These are phyloP conservation scores for Forsythia suspensa DNA, from an alignment of 257 asterid species.

Conservation along the genomic window DNA sequence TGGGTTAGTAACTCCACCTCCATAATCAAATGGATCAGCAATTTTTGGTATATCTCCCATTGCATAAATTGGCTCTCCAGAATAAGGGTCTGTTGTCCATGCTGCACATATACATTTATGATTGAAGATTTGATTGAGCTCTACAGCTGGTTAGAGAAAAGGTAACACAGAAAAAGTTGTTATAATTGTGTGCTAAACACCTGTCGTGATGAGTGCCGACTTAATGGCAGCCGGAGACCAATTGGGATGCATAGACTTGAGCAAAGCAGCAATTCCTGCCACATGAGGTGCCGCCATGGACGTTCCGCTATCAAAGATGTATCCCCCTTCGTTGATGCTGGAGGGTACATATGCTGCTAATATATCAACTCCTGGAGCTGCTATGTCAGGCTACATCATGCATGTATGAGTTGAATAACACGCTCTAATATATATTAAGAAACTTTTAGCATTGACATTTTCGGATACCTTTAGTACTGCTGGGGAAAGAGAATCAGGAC, in stretches of 20 bases:
- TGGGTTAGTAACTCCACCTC: constrained; percentile 34
- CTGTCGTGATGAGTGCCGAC: constrained; percentile 40
- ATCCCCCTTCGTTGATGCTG: not conserved
- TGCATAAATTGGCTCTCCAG: constrained; percentile 28
- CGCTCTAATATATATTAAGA: not conserved
- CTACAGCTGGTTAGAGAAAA: too few relatives aligned
- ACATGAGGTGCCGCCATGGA: constrained; percentile 47
- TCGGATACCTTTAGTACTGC: constrained; percentile 36
- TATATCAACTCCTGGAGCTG: constrained; percentile 49
- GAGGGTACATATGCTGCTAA: constrained; percentile 27
- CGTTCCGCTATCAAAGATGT: constrained; percentile 19
- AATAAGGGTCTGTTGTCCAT: constrained; percentile 34
- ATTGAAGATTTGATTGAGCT: not conserved
- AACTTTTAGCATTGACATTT: not conserved
- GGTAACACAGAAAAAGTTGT: too few relatives aligned
- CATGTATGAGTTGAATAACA: not conserved
- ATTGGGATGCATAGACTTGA: constrained; percentile 34
- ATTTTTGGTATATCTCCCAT: constrained; percentile 14
- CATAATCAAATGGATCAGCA: constrained; percentile 35
- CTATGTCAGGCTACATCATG: constrained; percentile 38
- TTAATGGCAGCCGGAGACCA: constrained; percentile 46
- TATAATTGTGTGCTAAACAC: not conserved
- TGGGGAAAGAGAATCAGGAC: constrained; percentile 43
- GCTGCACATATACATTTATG: constrained; percentile 15
- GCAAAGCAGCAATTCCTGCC: constrained; percentile 36